These are phyloP conservation scores for Pelargonium fulgidum DNA, from an alignment of 441 rosid species.

Conservation along the genomic window DNA sequence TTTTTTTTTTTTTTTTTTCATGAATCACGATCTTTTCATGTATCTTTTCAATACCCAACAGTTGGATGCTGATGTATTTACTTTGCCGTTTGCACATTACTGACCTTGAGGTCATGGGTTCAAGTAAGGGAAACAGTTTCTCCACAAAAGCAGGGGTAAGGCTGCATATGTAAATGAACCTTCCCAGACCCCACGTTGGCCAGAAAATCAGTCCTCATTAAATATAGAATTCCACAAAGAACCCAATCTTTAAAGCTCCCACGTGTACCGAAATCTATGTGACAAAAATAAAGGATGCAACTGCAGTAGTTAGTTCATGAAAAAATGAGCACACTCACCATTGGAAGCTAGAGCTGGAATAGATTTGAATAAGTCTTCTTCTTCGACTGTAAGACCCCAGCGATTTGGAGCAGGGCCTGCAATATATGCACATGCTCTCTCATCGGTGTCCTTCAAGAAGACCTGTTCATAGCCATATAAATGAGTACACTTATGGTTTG, in stretches of 20 bases:
- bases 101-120: background rate
- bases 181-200: background rate
- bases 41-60: background rate
- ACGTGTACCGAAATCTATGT: background rate
- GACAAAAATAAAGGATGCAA: background rate
- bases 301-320: conserved; percentile 1
- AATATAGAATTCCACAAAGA: background rate
- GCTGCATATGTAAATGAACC: background rate
- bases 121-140: background rate
- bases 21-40: too few relatives aligned
- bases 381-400: conserved; percentile 91
- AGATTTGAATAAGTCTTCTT: conserved; percentile 74
- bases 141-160: background rate
- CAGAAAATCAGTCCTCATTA: background rate
- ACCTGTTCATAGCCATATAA: conserved; percentile 47
- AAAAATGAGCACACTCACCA: conserved; percentile 40
- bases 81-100: background rate
- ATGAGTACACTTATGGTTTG: conserved; percentile 18
- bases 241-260: background rate
- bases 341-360: conserved; percentile 25
- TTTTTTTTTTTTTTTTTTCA: too few relatives aligned
- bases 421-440: conserved; percentile 98
- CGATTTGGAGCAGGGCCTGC: conserved; percentile 99
- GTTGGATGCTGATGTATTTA: background rate
- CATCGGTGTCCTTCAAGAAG: conserved; percentile 95